Base-by-base conservation (phyloP, 1,284 basidiomycete genomes). In the Naganishia sp. region DNA sequence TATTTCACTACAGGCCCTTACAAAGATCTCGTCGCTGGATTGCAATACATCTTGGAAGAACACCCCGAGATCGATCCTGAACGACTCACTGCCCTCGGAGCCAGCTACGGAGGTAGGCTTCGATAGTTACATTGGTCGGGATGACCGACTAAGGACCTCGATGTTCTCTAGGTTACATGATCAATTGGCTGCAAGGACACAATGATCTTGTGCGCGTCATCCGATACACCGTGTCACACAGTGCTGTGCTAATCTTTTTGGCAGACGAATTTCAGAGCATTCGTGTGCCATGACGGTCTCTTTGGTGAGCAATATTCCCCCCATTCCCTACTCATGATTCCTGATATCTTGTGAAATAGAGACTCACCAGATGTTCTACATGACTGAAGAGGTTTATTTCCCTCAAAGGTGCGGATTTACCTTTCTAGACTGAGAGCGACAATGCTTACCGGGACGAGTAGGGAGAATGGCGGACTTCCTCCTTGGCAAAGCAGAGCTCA, bases 171-270 rank as follows among this genome's bases (percentile, higher is more conserved):
- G 47, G 69, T 18, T 80, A 77, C 72, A 80, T 80, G 76, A 70
- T 76, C 53, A 95, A 93, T 77, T 96, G 90, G 91, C 93, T 95
- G 68, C 90, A 94, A 78, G 90, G 92, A 0, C 91, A 95, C 77
- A 92, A 93, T 17, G 89, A 81, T 69, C 85, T 83, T 6, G 90
- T 91, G n/a, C 21, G 61, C n/a, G 7, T 6, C 2, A 25, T 31
- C n/a, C 28, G n/a, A 25, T 39, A 2, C 31, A 6, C 23, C 18
- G 7, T 7, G 43, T 31, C 7, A 4, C 32, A 15, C 6, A n/a
- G 1, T 51, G 28, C 32, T 18, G 13, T 23, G 9, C 21, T 31
- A n/a, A 41, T 28, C 13, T 9, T 21, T 6, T 4, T 39, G 4
- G 0, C n/a, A 68, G 42, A 69, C 68, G 75, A 85, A 85, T 28